These are phyloP conservation scores for Colletotrichum lini DNA, from an alignment of 2,329 filamentous ascomycete genomes.

Conservation along the genomic window DNA sequence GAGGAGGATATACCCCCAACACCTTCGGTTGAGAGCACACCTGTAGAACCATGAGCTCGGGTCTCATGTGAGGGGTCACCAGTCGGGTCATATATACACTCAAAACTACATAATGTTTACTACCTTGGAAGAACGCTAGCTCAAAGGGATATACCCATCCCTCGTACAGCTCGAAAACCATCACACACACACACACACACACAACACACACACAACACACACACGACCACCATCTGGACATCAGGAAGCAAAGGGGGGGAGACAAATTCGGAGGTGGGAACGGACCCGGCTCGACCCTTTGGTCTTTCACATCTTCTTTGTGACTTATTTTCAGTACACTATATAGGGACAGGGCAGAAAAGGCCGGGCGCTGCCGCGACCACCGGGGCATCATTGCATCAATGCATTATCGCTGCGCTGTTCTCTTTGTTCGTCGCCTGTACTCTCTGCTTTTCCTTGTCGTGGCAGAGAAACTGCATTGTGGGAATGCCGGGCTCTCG, in stretches of 20 bases:
- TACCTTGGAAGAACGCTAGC: conserved; percentile 33
- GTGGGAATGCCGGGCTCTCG: conserved; percentile 28
- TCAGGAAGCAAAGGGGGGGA: background rate
- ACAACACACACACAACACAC: background rate
- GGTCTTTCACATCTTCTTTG: conserved; percentile 4
- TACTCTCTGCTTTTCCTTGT: background rate
- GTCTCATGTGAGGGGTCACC: conserved; percentile 29
- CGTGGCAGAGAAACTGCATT: background rate
- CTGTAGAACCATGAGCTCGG: conserved; percentile 41
- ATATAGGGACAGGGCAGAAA: background rate
- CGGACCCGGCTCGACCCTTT: background rate
- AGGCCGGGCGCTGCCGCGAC: background rate
- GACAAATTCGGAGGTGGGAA: background rate
- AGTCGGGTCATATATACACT: conserved; percentile 40
- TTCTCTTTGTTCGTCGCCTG: background rate
- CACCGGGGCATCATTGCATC: conserved; percentile 7
- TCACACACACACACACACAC: background rate
- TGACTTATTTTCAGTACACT: conserved; percentile 3
- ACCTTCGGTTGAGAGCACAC: conserved; percentile 41
- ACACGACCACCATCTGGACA: conserved; percentile 4
- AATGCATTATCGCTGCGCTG: conserved; percentile 9
- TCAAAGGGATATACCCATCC: conserved; percentile 32
- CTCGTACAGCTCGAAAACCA: background rate
- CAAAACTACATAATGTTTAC: conserved; percentile 44
- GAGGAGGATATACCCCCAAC: conserved; percentile 43